These are phyloP conservation scores for Margaritispora aquatica DNA, from an alignment of 495 filamentous ascomycete species.

Conservation along the genomic window DNA sequence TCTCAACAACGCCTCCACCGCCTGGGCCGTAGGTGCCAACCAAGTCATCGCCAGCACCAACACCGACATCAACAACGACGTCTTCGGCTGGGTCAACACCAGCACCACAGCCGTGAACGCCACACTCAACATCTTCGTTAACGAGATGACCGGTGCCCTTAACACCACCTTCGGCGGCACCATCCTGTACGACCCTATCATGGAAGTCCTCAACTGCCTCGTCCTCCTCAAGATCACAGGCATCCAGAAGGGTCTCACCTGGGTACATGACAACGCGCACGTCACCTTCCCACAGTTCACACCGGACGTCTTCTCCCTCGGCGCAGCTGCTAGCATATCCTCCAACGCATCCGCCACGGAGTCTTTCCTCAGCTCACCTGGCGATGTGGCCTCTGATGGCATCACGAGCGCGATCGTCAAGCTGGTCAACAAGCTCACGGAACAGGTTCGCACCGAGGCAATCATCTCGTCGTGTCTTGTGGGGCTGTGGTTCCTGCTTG, in stretches of 20 bases:
- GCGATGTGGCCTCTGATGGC: conserved; percentile 53
- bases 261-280: conserved; percentile 80
- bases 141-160: conserved; percentile 63
- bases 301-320: conserved; percentile 77
- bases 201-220: conserved; percentile 68
- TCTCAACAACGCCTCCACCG: conserved; percentile 63
- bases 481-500: conserved; percentile 66
- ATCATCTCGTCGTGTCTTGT: conserved; percentile 63
- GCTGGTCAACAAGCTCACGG: conserved; percentile 55
- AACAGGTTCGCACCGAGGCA: conserved; percentile 64
- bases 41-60: conserved; percentile 60
- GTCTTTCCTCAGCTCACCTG: conserved; percentile 69
- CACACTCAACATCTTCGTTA: conserved; percentile 77
- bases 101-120: conserved; percentile 75
- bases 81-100: conserved; percentile 85
- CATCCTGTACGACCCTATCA: conserved; percentile 62
- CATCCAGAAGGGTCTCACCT: conserved; percentile 79
- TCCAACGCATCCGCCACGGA: conserved; percentile 48
- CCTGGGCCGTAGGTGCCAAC: conserved; percentile 78
- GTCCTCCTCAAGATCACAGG: conserved; percentile 68
- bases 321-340: conserved; percentile 57
- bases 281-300: conserved; percentile 72
- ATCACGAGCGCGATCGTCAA: conserved; percentile 68
- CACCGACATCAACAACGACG: conserved; percentile 68
- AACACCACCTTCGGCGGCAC: conserved; percentile 78